Base-by-base conservation (phyloP, 257 asterid species). In the Thymus mandschuricus region DNA sequence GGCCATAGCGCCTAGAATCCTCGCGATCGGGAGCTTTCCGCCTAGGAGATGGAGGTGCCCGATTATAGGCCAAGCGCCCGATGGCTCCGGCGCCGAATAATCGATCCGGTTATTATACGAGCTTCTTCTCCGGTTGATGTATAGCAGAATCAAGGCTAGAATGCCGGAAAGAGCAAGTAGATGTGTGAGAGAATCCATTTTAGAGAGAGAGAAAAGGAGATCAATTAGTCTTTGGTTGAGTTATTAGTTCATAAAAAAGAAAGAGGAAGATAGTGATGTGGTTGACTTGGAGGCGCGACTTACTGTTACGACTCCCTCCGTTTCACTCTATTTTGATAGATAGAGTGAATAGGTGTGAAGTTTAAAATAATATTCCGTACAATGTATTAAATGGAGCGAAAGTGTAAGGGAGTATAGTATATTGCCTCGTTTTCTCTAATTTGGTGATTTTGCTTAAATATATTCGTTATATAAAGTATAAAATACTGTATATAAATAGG, bases 1-100 rank as follows among this genome's bases (percentile, higher is more conserved):
- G 6, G 92, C 85, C 38, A 86, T 12, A n/a, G 50, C 72, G 35
- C 58, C 88, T 8, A 83, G 49, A 5, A 35, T 67, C 31, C 75
- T 68, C 12, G 64, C 61, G n/a, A 66, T 61, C 30, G 81, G 69
- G 38, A 43, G 49, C 13, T 29, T 46, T 29, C 71, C 71, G 9
- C 63, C 64, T 4, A 85, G 83, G 10, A 70, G 55, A 45, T 50
- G 88, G 31, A 88, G 83, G 71, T 88, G 95, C 77, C 95, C 95
- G 15, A 88, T 68, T 8, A 85, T 2, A 6, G 95, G 95, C 95
- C 84, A 82, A 10, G 80, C 79, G 5, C 91, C 89, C 5, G 80
- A 60, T 35, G 84, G 73, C 61, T 83, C 80, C 5, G 91, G 95
- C 3, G 88, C 77, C 8, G 56, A 60, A 21, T 21, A 21, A 21